phyloP scores from a whole-genome alignment of 2,329 filamentous ascomycete species.

The Fusarium bulbicola region DNA sequence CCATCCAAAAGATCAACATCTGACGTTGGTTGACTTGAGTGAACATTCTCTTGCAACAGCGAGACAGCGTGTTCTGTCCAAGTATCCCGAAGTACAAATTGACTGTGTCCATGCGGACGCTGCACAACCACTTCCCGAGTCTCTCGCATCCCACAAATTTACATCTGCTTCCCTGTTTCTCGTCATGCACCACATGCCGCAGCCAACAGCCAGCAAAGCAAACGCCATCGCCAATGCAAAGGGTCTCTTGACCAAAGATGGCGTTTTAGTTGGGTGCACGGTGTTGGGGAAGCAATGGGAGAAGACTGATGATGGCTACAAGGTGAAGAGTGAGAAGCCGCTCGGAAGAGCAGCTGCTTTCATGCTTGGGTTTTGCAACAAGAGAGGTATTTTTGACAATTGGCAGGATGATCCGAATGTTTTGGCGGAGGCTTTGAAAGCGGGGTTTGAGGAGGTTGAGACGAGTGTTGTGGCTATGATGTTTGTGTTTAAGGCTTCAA shows the following conservation, averaged over 20 bases:
- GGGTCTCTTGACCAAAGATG: background rate
- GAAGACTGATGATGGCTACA: background rate
- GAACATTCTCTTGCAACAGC: background rate
- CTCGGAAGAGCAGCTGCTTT: background rate
- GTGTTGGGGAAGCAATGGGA: constrained; percentile 12
- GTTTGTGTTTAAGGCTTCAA: constrained; percentile 16
- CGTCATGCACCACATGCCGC: constrained; percentile 7
- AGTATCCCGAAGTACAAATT: background rate
- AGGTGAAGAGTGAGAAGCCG: background rate
- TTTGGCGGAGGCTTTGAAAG: background rate
- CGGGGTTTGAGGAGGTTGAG: constrained; percentile 10
- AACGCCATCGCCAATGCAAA: constrained; percentile 1
- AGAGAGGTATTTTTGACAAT: constrained; percentile 5
- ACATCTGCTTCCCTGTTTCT: constrained; percentile 8
- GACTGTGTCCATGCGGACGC: background rate
- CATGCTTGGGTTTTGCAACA: constrained; percentile 5
- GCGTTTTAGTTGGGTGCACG: constrained; percentile 6
- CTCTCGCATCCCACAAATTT: background rate
- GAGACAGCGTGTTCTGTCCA: background rate
- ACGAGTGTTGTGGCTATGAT: constrained; percentile 9
- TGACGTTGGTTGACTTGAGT: constrained; percentile 13
- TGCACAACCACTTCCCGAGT: background rate
- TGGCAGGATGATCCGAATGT: constrained; percentile 8
- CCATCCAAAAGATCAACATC: background rate
- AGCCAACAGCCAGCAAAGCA: constrained; percentile 1